Conservation (phyloP, 2,329 filamentous ascomycete genomes). For the Stagonosporopsis cucurbitacearum region DNA sequence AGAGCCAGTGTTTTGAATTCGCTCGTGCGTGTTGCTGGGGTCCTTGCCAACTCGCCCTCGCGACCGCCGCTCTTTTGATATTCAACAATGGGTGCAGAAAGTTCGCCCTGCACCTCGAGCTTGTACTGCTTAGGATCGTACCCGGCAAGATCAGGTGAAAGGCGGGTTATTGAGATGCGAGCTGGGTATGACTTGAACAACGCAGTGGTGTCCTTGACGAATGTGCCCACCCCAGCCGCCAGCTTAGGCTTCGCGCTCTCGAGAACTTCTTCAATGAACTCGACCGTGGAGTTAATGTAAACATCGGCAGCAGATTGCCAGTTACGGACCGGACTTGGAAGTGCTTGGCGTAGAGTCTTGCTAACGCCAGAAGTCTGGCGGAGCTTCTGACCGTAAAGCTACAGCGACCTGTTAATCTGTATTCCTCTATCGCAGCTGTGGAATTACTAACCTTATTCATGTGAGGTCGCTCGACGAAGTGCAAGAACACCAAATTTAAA, state of each 20-base stretch:
- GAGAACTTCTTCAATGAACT: constrained; percentile 90
- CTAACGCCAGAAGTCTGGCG: constrained; percentile 88
- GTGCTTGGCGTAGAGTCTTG: constrained; percentile 84
- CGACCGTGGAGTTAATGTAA: constrained; percentile 82
- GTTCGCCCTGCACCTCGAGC: constrained; percentile 73
- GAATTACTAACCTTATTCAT: constrained; percentile 68
- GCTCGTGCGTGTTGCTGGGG: constrained; percentile 65
- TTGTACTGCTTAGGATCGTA: constrained; percentile 81
- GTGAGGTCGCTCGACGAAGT: constrained; percentile 92
- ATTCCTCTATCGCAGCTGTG: not conserved
- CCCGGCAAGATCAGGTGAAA: constrained; percentile 80
- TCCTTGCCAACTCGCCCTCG: constrained; percentile 73
- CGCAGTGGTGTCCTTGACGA: constrained; percentile 85
- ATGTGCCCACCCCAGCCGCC: constrained; percentile 81
- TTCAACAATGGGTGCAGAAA: constrained; percentile 55
- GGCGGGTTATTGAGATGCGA: constrained; percentile 79
- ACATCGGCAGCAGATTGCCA: constrained; percentile 88
- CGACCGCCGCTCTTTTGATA: constrained; percentile 71
- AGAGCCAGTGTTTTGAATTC: constrained; percentile 78
- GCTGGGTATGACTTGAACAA: constrained; percentile 90
- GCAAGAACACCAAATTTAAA: constrained; percentile 84
- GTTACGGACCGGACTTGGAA: constrained; percentile 82
- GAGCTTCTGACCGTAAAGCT: constrained; percentile 81
- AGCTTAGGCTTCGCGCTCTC: constrained; percentile 86
- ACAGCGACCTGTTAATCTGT: not conserved